Evolutionary conservation across 306 rosid genomes (phyloP), one percentile per base, ranked within the genome.

Genomic region (Sindora glabra): DNA sequence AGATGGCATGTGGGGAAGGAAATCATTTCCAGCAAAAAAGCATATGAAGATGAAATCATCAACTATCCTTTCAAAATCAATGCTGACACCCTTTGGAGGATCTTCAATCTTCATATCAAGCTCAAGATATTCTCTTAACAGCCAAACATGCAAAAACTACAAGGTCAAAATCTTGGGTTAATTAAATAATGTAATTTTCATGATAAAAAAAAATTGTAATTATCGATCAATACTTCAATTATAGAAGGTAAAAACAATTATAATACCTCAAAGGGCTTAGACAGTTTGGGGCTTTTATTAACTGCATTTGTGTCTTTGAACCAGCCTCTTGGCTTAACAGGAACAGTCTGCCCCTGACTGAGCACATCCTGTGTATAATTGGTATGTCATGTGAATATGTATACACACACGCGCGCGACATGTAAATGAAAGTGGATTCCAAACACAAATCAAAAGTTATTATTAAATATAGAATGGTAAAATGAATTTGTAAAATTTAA

Each of bases 11-110:
- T 64, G 85, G 1, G 87, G 95, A 5, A 86, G 72, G 64, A 86
- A 83, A 64, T 83, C 87, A 71, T 86, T 86, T 48, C 95, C 95
- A 10, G 52, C 74, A 19, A 80, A 78, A 49, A 78, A 73, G 19
- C 80, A 80, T 17, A 86, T 70, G 65, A 83, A 78, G 51, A 86
- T 54, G 21, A 86, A 80, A 29, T 83, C 89, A 45, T 86, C 89
- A 30, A 86, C n/a, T 9, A 73, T 67, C 22, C 83, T 6, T 62
- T 86, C 94, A 36, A 70, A 49, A 5, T 86, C 89, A 10, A 65
- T 8, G 46, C 17, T 47, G 24, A 22, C 3, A 25, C 51, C 46
- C 40, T 69, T 56, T 0, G 85, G 83, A 16, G 70, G 82, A 54
- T 75, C 75, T 46, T 33, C 13, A 6, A 82, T 70, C 67, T 56